phyloP scores from a whole-genome alignment of 352 stramenopile genomes.

The Pythium biforme region DNA sequence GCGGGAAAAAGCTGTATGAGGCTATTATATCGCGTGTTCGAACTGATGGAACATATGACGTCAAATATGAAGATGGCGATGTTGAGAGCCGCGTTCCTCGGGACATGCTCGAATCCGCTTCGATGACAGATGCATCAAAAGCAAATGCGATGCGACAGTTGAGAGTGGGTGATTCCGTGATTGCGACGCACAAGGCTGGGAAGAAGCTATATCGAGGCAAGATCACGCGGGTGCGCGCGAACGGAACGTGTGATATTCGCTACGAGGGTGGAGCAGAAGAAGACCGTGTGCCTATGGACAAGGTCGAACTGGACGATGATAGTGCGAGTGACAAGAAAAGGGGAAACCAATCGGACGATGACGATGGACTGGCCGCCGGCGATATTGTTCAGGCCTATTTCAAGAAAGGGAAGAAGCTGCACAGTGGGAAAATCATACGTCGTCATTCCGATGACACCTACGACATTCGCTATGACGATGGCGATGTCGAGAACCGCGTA shows the following conservation, averaged over 20 bases:
- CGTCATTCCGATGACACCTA: constrained; percentile 57
- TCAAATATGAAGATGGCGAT: constrained; percentile 69
- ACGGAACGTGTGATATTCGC: constrained; percentile 59
- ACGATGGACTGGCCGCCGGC: constrained; percentile 20
- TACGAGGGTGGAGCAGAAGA: constrained; percentile 68
- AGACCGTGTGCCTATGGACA: background rate
- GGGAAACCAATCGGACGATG: background rate
- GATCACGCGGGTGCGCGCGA: constrained; percentile 43
- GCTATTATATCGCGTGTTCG: constrained; percentile 54
- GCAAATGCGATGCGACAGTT: background rate
- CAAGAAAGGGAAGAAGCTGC: constrained; percentile 50
- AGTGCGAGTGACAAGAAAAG: background rate
- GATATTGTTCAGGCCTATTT: constrained; percentile 17
- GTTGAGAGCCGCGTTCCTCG: constrained; percentile 33
- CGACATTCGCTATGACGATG: constrained; percentile 70
- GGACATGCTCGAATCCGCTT: constrained; percentile 6
- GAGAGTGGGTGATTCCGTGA: constrained; percentile 28
- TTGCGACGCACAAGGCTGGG: constrained; percentile 44
- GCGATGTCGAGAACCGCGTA: constrained; percentile 38
- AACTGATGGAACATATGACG: constrained; percentile 64
- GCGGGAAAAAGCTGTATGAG: constrained; percentile 55
- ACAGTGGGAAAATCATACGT: constrained; percentile 44
- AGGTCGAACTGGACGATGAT: background rate
- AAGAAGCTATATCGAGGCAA: constrained; percentile 45
- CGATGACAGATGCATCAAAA: background rate